Evolutionary conservation across 2,329 filamentous ascomycete species (phyloP), one percentile per base, ranked within the genome.

Genomic region (Ciborinia camelliae): DNA sequence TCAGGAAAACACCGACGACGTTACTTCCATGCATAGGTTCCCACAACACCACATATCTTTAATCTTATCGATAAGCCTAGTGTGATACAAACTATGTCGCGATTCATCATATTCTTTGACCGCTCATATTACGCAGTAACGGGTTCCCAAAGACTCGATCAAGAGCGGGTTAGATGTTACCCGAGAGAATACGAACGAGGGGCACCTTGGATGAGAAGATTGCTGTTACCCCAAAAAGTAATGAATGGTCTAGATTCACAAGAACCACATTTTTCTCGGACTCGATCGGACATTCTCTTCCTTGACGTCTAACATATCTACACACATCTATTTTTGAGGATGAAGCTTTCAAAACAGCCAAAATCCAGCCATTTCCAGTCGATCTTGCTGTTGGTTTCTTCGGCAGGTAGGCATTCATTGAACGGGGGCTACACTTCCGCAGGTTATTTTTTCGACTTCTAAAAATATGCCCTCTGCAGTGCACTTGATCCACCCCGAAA

Each of bases 21-120:
- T 41, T 63, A 41, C 55, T 47, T 26, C 26, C 12, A 26, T 50
- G 9, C 62, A 59, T 48, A 43, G 23, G 18, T 58, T 30, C n/a
- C 45, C 62, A 59, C 62, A 47, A 35, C 53, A 63, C 55, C 32
- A 32, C 43, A 47, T 57, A 57, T 50, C n/a, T n/a, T n/a, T n/a
- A n/a, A n/a, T n/a, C 37, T 63, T 63, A 63, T 63, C 62, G 62
- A 63, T 58, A 63, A 63, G 62, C 47, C 26, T 23, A n/a, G 20
- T 23, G 35, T 52, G n/a, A 20, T 30, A 50, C 43, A 43, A 18
- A n/a, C 26, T 37, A 39, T 50, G 20, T 23, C 9, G 14, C 32
- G 37, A 20, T 62, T 14, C n/a, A 12, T 23, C 10, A 41, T 30
- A 35, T 63, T 47, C 12, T 18, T 55, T 63, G 50, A 63, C 61